Evolutionary conservation across 148 eudicot species (phyloP).

Genomic region (Camellia sinensis): DNA sequence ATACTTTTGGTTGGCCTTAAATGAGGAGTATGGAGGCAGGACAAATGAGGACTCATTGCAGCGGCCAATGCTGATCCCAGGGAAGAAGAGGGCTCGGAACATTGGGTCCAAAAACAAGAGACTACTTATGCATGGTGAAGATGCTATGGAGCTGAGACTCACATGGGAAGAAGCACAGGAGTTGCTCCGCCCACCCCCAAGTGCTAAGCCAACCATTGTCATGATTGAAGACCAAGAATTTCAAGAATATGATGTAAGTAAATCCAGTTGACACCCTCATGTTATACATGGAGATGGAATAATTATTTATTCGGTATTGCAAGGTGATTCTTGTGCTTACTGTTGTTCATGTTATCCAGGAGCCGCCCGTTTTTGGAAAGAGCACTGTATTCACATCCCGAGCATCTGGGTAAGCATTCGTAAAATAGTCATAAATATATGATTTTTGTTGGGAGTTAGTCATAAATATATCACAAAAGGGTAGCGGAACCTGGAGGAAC

Average conservation of each 20-base stretch:
- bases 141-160: constrained; percentile 70
- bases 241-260: constrained; percentile 87
- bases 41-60: constrained; percentile 43
- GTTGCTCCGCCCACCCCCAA: constrained; percentile 70
- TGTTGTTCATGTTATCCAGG: constrained; percentile 46
- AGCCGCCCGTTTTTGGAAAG: constrained; percentile 89
- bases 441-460: background rate
- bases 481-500: background rate
- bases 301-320: background rate
- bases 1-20: constrained; percentile 24
- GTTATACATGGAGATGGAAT: background rate
- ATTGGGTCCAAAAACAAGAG: constrained; percentile 79
- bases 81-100: constrained; percentile 65
- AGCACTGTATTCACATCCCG: constrained; percentile 53
- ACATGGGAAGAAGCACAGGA: constrained; percentile 94
- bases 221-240: constrained; percentile 65
- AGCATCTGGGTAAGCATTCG: constrained; percentile 63
- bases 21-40: constrained; percentile 49
- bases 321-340: background rate
- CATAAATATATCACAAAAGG: background rate
- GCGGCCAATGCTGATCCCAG: constrained; percentile 37
- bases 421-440: background rate
- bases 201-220: constrained; percentile 54
- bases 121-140: constrained; percentile 66
- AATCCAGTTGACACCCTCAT: background rate